Evolutionary conservation across 129 eudicot genomes (phyloP).

Genomic region (Artemisia annua): DNA sequence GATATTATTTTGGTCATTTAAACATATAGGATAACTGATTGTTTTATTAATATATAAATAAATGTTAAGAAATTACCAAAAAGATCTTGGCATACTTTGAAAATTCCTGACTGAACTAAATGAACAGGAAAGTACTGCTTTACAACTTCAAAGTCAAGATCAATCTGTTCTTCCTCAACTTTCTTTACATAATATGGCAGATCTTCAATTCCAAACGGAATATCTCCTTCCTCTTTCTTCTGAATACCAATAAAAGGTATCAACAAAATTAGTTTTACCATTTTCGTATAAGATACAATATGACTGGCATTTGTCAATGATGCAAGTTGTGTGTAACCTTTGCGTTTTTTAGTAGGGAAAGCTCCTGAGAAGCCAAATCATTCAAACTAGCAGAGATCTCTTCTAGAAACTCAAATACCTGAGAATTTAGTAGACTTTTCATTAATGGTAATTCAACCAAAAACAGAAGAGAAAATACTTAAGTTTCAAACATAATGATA

Average conservation of each 20-base stretch:
- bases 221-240: conserved; percentile 89
- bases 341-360: conserved; percentile 55
- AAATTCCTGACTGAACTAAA: conserved; percentile 82
- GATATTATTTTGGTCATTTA: conserved; percentile 4
- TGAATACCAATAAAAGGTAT: conserved; percentile 36
- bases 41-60: conserved; percentile 14
- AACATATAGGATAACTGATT: conserved; percentile 9
- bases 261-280: conserved; percentile 1
- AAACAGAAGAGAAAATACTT: background rate
- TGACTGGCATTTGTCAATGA: conserved; percentile 5
- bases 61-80: conserved; percentile 53
- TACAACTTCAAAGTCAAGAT: conserved; percentile 83
- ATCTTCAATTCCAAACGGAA: conserved; percentile 83
- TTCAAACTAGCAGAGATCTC: conserved; percentile 72
- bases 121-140: conserved; percentile 78
- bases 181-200: conserved; percentile 74
- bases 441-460: background rate
- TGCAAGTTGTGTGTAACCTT: conserved; percentile 51
- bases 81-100: conserved; percentile 90
- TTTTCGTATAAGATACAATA: conserved; percentile 7
- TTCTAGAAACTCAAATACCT: conserved; percentile 92
- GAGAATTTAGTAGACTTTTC: conserved; percentile 9
- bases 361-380: conserved; percentile 76
- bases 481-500: background rate
- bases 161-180: conserved; percentile 60